Base-by-base conservation (phyloP, 2,329 filamentous ascomycete species). In the Ilyonectria mors-panacis region DNA sequence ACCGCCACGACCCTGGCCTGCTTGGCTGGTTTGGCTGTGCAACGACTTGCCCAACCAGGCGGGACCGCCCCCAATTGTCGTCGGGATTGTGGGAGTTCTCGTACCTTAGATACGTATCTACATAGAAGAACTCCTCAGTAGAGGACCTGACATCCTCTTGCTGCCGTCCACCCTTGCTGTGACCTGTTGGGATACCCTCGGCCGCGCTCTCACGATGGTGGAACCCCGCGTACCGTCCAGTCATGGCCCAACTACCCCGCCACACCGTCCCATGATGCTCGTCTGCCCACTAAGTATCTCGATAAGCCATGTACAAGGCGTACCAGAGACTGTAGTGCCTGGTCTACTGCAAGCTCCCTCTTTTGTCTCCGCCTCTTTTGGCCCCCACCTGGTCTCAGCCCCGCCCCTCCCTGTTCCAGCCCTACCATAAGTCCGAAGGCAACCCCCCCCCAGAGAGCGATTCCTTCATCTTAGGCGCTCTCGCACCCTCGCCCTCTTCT, bases 331-430 rank as follows among this genome's bases (percentile, higher is more conserved):
- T 33, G 30, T 33, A 33, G 51, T 56, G 28, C 59, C 42, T 62
- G 23, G 39, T n/a, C 28, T n/a, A 10, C 21, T 59, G 59, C 47
- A 51, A 51, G 47, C 47, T 19, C 39, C 12, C 42, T 44, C 15
- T 39, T 9, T 9, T 15, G 42, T 44, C 45, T 42, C 33, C 48
- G 63, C 10, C 35, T 51, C 47, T 57, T 61, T 61, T 59, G 54
- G 65, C 64, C 67, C 72, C 71, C 66, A 70, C 69, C 59, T 48
- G 51, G 63, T 59, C 65, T 66, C 62, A 73, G 73, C 68, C 70
- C 70, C 72, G 42, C 64, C 63, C 63, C 55, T 51, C 37, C 53
- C 60, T 55, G 33, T 62, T 62, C 71, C 73, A 75, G 73, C 73
- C 73, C 73, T 75, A 75, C 68, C 68, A 56, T 54, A 42, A 57